Conservation (phyloP, 2,329 filamentous ascomycete species). For the Paraphaeosphaeria minitans region DNA sequence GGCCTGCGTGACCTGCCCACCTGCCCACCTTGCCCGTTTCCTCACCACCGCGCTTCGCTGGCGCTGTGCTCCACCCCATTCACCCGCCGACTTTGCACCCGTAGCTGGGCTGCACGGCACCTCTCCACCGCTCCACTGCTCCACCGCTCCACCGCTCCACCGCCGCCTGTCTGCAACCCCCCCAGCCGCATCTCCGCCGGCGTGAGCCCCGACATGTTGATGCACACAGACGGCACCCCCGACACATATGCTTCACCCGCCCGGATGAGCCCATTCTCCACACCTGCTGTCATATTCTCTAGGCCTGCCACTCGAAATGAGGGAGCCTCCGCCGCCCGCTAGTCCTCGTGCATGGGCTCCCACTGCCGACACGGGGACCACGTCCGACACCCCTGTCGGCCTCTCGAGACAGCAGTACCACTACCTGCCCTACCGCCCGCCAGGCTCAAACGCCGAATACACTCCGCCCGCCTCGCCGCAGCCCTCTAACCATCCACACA, state of each 20-base stretch:
- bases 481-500: conserved; percentile 23
- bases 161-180: not conserved
- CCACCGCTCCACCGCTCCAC: not conserved
- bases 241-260: conserved; percentile 25
- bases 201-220: conserved; percentile 26
- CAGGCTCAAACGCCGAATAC: conserved; percentile 27
- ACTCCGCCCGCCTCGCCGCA: conserved; percentile 43
- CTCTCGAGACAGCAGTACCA: conserved; percentile 25
- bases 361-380: conserved; percentile 12
- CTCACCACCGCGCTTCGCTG: not conserved
- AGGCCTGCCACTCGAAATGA: conserved; percentile 32
- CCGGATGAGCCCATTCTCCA: conserved; percentile 35
- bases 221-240: conserved; percentile 24
- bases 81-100: not conserved
- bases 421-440: conserved; percentile 32
- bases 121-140: not conserved
- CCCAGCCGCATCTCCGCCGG: not conserved
- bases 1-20: not conserved
- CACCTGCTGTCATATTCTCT: conserved; percentile 12
- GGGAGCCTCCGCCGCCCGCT: conserved; percentile 29
- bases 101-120: not conserved
- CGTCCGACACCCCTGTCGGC: conserved; percentile 18
- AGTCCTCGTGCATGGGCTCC: conserved; percentile 20
- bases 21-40: not conserved
- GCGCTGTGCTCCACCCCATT: conserved; percentile 3